phyloP scores from a whole-genome alignment of 441 rosid genomes.

The Brassica balearica region DNA sequence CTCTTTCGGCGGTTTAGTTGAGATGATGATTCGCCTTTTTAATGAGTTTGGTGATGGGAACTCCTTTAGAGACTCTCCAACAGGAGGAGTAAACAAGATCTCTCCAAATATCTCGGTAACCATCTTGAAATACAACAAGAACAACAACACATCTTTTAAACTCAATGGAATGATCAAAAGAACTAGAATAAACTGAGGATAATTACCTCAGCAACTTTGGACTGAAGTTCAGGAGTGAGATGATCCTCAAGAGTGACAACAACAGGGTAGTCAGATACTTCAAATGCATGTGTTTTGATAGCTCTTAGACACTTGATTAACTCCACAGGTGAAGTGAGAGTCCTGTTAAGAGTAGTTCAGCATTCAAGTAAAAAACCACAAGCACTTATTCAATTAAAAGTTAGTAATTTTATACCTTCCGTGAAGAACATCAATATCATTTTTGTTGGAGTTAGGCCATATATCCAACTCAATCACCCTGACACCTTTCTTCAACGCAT shows the following conservation, averaged over 20 bases:
- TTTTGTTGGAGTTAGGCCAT: conserved; percentile 84
- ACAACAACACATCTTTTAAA: no score
- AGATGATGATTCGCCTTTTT: conserved; percentile 69
- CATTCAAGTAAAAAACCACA: background rate
- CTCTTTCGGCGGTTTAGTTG: conserved; percentile 93
- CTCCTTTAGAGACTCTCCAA: conserved; percentile 66
- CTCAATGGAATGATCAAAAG: no score
- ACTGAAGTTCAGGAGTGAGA: conserved; percentile 86
- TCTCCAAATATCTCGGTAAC: conserved; percentile 78
- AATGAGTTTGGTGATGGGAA: conserved; percentile 79
- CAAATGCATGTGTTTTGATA: conserved; percentile 80
- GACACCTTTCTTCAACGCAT: conserved; percentile 79
- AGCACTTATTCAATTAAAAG: background rate
- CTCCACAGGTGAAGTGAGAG: conserved; percentile 86
- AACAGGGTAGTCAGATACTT: conserved; percentile 77
- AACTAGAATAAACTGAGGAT: conserved; percentile 22
- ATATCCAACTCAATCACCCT: conserved; percentile 91
- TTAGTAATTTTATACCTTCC: conserved; percentile 66
- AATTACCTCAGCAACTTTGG: conserved; percentile 86
- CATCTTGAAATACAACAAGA: conserved; percentile 64
- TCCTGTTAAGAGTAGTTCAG: conserved; percentile 52
- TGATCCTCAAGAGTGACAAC: conserved; percentile 94
- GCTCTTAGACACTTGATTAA: conserved; percentile 78
- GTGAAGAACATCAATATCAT: conserved; percentile 78
- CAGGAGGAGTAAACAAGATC: conserved; percentile 68